Conservation (phyloP, 139 green algal genomes). For the Haematococcus sp. region DNA sequence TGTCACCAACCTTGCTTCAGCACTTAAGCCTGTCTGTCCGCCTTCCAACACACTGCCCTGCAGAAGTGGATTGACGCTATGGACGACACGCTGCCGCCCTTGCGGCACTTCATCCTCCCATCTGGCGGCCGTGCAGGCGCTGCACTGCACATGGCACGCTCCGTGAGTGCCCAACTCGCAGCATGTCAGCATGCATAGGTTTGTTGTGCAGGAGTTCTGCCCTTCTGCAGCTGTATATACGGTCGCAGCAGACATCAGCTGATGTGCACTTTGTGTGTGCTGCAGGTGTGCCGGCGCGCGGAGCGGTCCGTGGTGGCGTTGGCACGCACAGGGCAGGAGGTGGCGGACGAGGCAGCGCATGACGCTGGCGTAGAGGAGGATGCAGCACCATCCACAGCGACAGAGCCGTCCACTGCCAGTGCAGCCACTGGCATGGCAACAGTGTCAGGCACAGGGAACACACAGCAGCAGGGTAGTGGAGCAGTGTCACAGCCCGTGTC, state of each 20-base stretch:
- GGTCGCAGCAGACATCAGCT: too few species aligned
- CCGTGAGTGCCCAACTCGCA: constrained; percentile 22
- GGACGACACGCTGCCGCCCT: constrained; percentile 70
- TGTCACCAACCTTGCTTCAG: too few species aligned
- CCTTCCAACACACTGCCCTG: not conserved
- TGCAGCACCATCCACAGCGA: not conserved
- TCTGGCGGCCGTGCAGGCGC: constrained; percentile 67
- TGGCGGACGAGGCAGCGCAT: not conserved
- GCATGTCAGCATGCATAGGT: not conserved
- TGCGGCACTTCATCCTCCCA: constrained; percentile 94
- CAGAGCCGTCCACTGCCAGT: not conserved
- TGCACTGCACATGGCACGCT: constrained; percentile 72
- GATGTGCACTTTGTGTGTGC: not conserved
- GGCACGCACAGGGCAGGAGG: constrained; percentile 1
- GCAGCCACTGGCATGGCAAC: not conserved
- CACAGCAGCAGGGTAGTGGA: too few species aligned
- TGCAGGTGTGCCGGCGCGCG: constrained; percentile 79
- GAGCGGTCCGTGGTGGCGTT: constrained; percentile 81
- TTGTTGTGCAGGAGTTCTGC: not conserved
- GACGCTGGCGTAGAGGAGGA: not conserved
- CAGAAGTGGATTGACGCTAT: constrained; percentile 86
- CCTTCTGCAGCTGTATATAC: too few species aligned
- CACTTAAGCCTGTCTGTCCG: not conserved
- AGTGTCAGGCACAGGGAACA: too few species aligned
- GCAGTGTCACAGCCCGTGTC: too few species aligned